Evolutionary conservation across 805 yeast species (phyloP).

Genomic region (Metschnikowia lochheadii): DNA sequence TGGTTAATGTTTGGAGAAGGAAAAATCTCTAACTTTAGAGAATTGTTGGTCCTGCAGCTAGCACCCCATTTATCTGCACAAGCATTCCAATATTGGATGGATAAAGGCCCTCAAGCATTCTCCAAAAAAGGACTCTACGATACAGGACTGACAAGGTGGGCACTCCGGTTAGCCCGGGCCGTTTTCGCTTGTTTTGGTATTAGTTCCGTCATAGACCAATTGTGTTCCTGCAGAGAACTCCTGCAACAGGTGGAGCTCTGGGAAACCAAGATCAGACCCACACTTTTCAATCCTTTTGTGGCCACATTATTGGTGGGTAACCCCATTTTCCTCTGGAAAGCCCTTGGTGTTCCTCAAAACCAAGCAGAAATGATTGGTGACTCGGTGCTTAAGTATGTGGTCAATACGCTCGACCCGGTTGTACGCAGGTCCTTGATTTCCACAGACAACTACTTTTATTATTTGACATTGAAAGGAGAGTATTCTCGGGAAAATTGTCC

Average conservation of each 20-base stretch:
- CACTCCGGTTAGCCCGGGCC: conserved; percentile 61
- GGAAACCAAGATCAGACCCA: conserved; percentile 60
- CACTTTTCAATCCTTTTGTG: conserved; percentile 65
- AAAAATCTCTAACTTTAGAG: conserved; percentile 41
- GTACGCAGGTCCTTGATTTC: conserved; percentile 60
- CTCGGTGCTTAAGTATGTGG: conserved; percentile 64
- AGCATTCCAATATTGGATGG: conserved; percentile 78
- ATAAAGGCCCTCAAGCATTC: conserved; percentile 58
- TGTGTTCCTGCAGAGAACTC: conserved; percentile 56
- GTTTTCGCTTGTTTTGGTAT: conserved; percentile 58
- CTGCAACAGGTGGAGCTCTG: conserved; percentile 63
- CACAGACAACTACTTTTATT: conserved; percentile 74
- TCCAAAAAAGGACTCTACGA: conserved; percentile 64
- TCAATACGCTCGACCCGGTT: conserved; percentile 77
- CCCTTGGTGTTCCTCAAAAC: conserved; percentile 83
- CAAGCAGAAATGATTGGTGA: conserved; percentile 79
- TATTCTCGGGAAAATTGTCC: conserved; percentile 69
- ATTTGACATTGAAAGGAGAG: conserved; percentile 58
- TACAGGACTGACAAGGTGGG: conserved; percentile 87
- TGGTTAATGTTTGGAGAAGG: conserved; percentile 83
- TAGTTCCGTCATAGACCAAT: conserved; percentile 44
- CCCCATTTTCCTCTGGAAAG: conserved; percentile 84
- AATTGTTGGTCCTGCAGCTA: conserved; percentile 46
- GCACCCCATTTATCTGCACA: conserved; percentile 72
- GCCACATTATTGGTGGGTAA: conserved; percentile 70